Evolutionary conservation across 352 stramenopile genomes (phyloP).

Genomic region (Thalassiosira livingstoniorum): DNA sequence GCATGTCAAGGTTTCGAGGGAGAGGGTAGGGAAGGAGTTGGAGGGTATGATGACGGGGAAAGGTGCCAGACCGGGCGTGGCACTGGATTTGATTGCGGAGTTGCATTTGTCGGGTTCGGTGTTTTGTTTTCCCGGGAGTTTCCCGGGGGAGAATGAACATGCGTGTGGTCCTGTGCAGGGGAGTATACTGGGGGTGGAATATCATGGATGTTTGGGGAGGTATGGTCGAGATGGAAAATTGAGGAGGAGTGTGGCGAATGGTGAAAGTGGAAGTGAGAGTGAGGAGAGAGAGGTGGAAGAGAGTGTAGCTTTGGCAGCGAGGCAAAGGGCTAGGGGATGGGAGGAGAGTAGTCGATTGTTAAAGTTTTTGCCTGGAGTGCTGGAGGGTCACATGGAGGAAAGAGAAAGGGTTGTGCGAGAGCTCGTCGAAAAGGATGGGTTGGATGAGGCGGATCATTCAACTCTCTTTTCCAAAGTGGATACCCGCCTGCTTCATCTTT

Average conservation of each 20-base stretch:
- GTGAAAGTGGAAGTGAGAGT: background rate
- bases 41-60: constrained; percentile 82
- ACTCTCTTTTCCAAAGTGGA: constrained; percentile 37
- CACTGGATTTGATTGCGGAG: constrained; percentile 70
- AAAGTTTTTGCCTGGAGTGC: constrained; percentile 38
- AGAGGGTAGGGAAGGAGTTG: constrained; percentile 84
- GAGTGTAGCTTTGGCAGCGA: constrained; percentile 41
- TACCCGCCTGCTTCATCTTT: constrained; percentile 67
- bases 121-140: constrained; percentile 64
- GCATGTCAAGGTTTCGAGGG: constrained; percentile 85
- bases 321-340: constrained; percentile 50
- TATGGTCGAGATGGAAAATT: too few species aligned
- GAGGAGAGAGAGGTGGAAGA: constrained; percentile 14
- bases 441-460: background rate
- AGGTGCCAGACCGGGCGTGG: constrained; percentile 57
- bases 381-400: constrained; percentile 50
- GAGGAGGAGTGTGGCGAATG: too few species aligned
- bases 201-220: constrained; percentile 42
- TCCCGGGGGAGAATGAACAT: constrained; percentile 47
- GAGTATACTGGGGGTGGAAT: constrained; percentile 53
- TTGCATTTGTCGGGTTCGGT: constrained; percentile 72
- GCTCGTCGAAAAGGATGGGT: background rate
- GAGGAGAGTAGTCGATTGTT: constrained; percentile 53
- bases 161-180: constrained; percentile 51
- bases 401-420: constrained; percentile 27